Evolutionary conservation across 1,284 basidiomycete genomes (phyloP), one percentile per base, ranked within the genome.

Genomic region (Flammula alnicola): DNA sequence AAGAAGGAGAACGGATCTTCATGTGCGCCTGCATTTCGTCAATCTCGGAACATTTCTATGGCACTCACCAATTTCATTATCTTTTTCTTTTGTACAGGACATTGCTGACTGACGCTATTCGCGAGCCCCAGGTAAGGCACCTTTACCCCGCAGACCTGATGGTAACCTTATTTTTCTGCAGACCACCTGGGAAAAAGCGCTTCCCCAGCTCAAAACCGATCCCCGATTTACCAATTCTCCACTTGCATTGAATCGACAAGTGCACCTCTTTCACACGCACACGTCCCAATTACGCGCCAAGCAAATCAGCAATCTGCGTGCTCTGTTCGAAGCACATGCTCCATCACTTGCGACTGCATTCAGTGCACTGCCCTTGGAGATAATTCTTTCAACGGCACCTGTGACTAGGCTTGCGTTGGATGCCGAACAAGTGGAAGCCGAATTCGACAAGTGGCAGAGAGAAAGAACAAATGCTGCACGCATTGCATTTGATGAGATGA

Each of bases 1-100:
- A 93, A 65, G 93, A 95, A 65, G 90, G 84, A 1, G 93, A 95
- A 68, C 71, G 85, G 51, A 77, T 87, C 44, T 97, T 92, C 73
- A 85, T 76, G 89, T 91, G 79, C 78, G 87, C 75, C 67, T 56
- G 53, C 39, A 49, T 38, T 49, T 14, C 19, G 20, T 23, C 14
- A 3, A 16, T 12, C 26, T 16, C 35, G 25, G 50, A 51, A 56
- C 58, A 54, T 57, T 54, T 40, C 49, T 60, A 62, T 70, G 72
- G 75, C 75, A 66, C 74, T 83, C 59, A 85, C 61, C n/a, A 23
- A 29, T 38, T 32, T 35, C 30, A 44, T 56, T 39, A 3, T 36
- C 3, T 27, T 39, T 52, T 31, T 32, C 29, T 44, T 63, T 41
- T 49, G 42, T 33, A 48, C 56, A 91, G 93, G 60, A 88, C 82